phyloP scores from a whole-genome alignment of 805 yeast species.

The Suhomyces sp. region DNA sequence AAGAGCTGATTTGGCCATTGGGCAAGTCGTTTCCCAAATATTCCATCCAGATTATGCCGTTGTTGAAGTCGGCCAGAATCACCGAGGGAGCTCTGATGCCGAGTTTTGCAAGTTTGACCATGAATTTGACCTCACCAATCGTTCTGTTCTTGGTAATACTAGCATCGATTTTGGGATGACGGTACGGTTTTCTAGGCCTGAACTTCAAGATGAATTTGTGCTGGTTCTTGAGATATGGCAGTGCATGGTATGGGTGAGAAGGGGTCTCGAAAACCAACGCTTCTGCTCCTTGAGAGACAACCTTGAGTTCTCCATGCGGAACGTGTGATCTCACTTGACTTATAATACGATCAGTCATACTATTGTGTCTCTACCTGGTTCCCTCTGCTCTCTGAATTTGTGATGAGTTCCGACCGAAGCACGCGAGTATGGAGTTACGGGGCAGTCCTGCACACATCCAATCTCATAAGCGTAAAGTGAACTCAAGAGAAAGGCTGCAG shows the following conservation, averaged over 20 bases:
- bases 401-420: background rate
- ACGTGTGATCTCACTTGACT: slow-evolving; percentile 41
- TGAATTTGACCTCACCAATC: slow-evolving; percentile 74
- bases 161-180: slow-evolving; percentile 80
- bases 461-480: background rate
- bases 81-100: slow-evolving; percentile 71
- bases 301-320: slow-evolving; percentile 47
- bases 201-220: slow-evolving; percentile 65
- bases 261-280: slow-evolving; percentile 68
- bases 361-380: background rate
- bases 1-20: slow-evolving; percentile 53
- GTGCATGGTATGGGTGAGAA: slow-evolving; percentile 60
- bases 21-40: slow-evolving; percentile 56
- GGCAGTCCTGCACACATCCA: background rate
- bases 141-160: slow-evolving; percentile 78
- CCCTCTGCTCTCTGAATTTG: background rate
- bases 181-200: slow-evolving; percentile 85
- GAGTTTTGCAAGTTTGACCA: slow-evolving; percentile 52
- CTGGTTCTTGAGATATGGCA: slow-evolving; percentile 23
- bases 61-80: slow-evolving; percentile 68
- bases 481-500: background rate
- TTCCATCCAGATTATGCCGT: slow-evolving; percentile 91
- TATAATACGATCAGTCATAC: slow-evolving; percentile 56
- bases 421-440: background rate
- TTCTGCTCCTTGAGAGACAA: slow-evolving; percentile 88